Base-by-base conservation (phyloP, 2,329 filamentous ascomycete species). In the Lecanicillium sp. region DNA sequence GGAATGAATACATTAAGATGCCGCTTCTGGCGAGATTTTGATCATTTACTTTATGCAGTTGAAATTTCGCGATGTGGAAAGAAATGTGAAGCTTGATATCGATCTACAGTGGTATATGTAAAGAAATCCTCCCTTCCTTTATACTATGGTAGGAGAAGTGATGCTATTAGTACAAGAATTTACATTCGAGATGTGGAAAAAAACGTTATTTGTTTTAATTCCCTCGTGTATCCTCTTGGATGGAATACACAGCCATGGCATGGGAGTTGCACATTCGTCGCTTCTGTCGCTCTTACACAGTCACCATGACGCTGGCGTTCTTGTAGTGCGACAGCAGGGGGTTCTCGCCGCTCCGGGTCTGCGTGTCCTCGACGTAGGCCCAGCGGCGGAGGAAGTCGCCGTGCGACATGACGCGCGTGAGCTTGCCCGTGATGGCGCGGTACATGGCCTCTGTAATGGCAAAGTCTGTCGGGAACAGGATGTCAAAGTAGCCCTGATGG, bases 401-500 rank as follows among this genome's bases (percentile, higher is more conserved):
- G 60, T 98, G 93, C 30, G 84, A 82, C 63, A 84, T 78, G 44
- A 95, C 87, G 44, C 86, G 79, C 2, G 90, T 95, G 58, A 97
- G 73, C 63, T 94, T 93, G 26, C 91, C 91, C 0, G 93, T 98
- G 58, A 97, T 82, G 52, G 89, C 89, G 48, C 88, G 84, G 69
- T 98, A 98, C 57, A 97, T 82, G 58, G 89, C 83, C 67, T 97
- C 90, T 67, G 93, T 85, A 56, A 95, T 84, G 53, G 79, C 76
- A 63, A 98, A 98, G 67, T 98, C 86, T 10, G 93, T 98, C 0
- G 93, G 93, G 70, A 98, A 98, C 62, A 98, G 83, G 59, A 98
- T 96, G 64, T 98, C 94, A 63, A 98, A 98, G 68, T 95, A 97
- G 38, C 93, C 94, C 71, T 98, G 94, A 65, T 97, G 90, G 40